phyloP scores from a whole-genome alignment of 768 basidiomycete genomes.

The Dacryopinax spathularia region DNA sequence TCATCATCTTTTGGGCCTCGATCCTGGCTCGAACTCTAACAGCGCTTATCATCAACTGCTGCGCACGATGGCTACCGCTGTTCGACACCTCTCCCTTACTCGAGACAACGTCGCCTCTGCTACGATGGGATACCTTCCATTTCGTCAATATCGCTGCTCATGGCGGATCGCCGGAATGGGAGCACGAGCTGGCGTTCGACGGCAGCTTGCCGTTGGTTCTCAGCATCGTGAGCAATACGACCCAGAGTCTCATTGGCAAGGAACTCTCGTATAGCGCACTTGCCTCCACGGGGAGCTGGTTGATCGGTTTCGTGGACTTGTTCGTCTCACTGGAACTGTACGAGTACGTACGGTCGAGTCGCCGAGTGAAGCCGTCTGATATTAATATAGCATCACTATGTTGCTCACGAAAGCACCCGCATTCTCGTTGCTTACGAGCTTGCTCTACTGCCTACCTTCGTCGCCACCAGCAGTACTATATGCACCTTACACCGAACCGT shows the following conservation, averaged over 20 bases:
- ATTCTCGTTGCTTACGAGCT: conserved; percentile 45
- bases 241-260: neutral
- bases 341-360: conserved; percentile 16
- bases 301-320: neutral
- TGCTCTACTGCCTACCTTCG: conserved; percentile 64
- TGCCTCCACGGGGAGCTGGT: neutral
- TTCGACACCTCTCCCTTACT: conserved; percentile 13
- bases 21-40: neutral
- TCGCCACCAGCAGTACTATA: conserved; percentile 62
- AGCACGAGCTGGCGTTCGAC: conserved; percentile 81
- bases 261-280: neutral
- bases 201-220: conserved; percentile 51
- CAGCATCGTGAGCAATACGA: conserved; percentile 18
- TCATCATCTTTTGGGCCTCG: neutral
- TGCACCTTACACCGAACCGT: conserved; percentile 70
- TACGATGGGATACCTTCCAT: conserved; percentile 85
- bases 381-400: conserved; percentile 41
- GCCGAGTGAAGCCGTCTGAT: conserved; percentile 18
- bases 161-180: conserved; percentile 37
- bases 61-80: neutral
- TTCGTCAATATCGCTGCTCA: conserved; percentile 53
- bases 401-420: conserved; percentile 39
- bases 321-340: conserved; percentile 12
- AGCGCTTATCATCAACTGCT: neutral
- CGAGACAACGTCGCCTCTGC: conserved; percentile 19